Evolutionary conservation across 768 basidiomycete genomes (phyloP), one percentile per base, ranked within the genome.

Genomic region (Hericium rajendrae): DNA sequence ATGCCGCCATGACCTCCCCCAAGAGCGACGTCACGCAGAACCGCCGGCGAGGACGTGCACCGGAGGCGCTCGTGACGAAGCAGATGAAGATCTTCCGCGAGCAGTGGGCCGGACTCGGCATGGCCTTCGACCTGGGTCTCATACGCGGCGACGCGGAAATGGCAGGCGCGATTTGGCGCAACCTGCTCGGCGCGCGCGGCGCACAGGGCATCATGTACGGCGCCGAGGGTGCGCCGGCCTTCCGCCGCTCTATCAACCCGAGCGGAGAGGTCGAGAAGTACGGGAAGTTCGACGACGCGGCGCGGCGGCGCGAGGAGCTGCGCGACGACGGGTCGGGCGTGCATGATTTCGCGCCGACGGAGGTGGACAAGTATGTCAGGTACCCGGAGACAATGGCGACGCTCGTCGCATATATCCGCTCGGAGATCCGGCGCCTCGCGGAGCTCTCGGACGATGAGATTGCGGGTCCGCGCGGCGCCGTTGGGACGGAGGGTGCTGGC

Each of bases 1-100:
- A 53, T 54, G 59, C 43, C 55, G 59, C 60, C 68, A 66, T 62
- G 38, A 57, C 64, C 37, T 38, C 46, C 28, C 48, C 40, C 12
- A 13, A 18, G n/a, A 28, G 49, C 18, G 26, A 26, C 26, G 26
- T 4, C 2, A 26, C 26, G 26, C 26, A 26, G 26, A 26, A 4
- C 26, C 46, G 37, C 37, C 67, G 69, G 54, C 65, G 60, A 9
- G 73, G 74, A 3, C 75, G 78, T 43, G 88, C 85, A 0, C 88
- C 90, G 3, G 91, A 94, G 65, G 71, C 84, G 2, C 78, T 93
- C 39, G 84, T 97, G 43, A 83, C 82, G 48, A 82, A 83, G 48
- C 92, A 95, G 70, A 87, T 97, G 90, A 88, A 88, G 68, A 87
- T 91, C 53, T 83, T 94, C 75, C 86, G 86, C 61, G 90, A 95